A percentile compares a stretch with the other conserved stretches of the same genome.
These are phyloP conservation scores for Podila horticola DNA, from an alignment of 192 early-diverging fungal genomes.

Conservation along the genomic window DNA sequence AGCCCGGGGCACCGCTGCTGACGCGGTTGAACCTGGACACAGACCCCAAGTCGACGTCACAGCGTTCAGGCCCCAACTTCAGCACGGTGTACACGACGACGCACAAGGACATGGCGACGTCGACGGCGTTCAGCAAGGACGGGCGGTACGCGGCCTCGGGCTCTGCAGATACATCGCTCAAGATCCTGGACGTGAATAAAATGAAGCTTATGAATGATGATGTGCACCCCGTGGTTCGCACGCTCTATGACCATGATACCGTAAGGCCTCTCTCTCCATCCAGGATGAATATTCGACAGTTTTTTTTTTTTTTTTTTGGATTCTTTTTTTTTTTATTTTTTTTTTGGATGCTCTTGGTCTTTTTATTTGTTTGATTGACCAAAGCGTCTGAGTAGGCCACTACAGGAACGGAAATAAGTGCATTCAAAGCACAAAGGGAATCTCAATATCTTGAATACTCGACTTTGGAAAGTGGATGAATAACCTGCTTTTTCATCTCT, in stretches of 20 bases:
- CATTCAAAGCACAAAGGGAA: too few relatives aligned
- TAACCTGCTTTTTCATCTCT: background rate
- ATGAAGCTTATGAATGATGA: constrained; percentile 77
- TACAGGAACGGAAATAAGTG: too few relatives aligned
- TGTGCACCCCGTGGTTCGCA: constrained; percentile 90
- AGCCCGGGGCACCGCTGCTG: constrained; percentile 30
- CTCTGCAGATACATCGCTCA: constrained; percentile 87
- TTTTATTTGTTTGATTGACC: too few relatives aligned
- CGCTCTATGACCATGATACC: constrained; percentile 87
- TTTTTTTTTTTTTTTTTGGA: background rate
- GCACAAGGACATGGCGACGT: constrained; percentile 78
- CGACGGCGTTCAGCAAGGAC: constrained; percentile 71
- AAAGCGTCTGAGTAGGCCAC: too few relatives aligned
- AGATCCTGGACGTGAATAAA: constrained; percentile 88
- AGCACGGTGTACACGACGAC: constrained; percentile 77
- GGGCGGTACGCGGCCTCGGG: constrained; percentile 91
- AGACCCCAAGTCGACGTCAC: constrained; percentile 47
- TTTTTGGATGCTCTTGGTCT: too few relatives aligned
- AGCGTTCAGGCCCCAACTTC: constrained; percentile 60
- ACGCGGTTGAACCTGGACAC: constrained; percentile 49
- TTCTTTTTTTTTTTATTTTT: too few relatives aligned
- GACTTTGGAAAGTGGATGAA: too few relatives aligned
- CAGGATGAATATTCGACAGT: background rate
- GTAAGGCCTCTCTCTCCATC: constrained; percentile 34
- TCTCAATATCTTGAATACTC: too few relatives aligned